Conservation (phyloP, 352 stramenopile genomes). For the Globisporangium echinulatum region DNA sequence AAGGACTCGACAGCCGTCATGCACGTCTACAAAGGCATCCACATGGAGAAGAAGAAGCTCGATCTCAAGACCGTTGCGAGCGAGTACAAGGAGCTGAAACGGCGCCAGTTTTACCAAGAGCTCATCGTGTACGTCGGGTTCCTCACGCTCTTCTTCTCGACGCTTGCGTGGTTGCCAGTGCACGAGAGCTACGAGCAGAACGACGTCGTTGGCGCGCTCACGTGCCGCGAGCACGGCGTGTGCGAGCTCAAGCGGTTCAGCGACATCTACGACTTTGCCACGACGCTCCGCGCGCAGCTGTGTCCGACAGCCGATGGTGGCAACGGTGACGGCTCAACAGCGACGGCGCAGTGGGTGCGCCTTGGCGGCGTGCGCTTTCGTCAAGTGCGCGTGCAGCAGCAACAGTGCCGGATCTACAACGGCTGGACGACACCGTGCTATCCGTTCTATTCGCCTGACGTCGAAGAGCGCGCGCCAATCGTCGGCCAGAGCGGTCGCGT, state of each 20-base stretch:
- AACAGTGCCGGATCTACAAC: constrained; percentile 62
- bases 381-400: constrained; percentile 72
- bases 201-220: constrained; percentile 70
- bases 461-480: constrained; percentile 46
- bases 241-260: constrained; percentile 71
- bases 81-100: constrained; percentile 87
- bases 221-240: constrained; percentile 71
- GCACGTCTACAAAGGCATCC: constrained; percentile 76
- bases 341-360: constrained; percentile 55
- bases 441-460: constrained; percentile 48
- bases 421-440: constrained; percentile 65
- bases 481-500: constrained; percentile 32
- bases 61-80: constrained; percentile 61
- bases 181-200: constrained; percentile 83
- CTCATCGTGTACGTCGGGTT: constrained; percentile 83
- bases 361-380: constrained; percentile 75
- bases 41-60: constrained; percentile 89
- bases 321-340: constrained; percentile 4
- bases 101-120: constrained; percentile 85
- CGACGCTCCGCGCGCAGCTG: constrained; percentile 17
- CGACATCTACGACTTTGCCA: constrained; percentile 77
- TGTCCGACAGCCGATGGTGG: constrained; percentile 24
- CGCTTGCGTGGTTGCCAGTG: constrained; percentile 73
- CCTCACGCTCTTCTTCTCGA: constrained; percentile 66
- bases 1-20: constrained; percentile 31